Evolutionary conservation across 345 rosid species (phyloP), one percentile per base, ranked within the genome.

Genomic region (Citrus australasica): DNA sequence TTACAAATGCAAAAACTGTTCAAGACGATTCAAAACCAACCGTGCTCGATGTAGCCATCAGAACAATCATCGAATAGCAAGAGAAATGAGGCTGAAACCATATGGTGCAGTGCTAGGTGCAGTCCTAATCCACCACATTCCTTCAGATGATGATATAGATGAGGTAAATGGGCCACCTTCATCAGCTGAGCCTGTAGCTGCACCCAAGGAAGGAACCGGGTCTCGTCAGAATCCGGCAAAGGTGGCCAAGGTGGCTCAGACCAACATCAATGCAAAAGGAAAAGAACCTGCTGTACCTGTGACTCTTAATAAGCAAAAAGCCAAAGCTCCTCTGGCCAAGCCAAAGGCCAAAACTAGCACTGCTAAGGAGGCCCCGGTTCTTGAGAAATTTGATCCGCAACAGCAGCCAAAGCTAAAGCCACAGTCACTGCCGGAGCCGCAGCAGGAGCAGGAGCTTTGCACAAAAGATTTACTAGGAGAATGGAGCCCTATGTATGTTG

Each of bases 21-120:
- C 40, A 35, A 74, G 62, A 53, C 37, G 42, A 14, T 79, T 79
- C 82, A 7, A 42, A 27, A 22, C 78, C 27, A 38, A 38, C 6
- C 82, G 42, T 28, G 78, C 75, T 38, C 75, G 76, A 13, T 78
- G 69, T 10, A 74, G 75, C 25, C 82, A 79, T 33, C 68, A 67
- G 30, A 67, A 24, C 4, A 67, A 60, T 55, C 78, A 74, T 33
- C 69, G 70, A 22, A 17, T 24, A 16, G 67, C 69, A 51, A 56
- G 11, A 21, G 40, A 55, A 30, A 8, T 71, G 74, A 48, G 16
- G 59, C 4, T 14, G 0, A 53, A 51, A 33, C 27, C 74, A 25
- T 30, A 30, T 21, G 37, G 38, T 35, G 59, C 76, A 11, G 22
- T 72, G 7, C 53, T 56, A 5, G 65, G 48, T 35, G 76, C 64